These are phyloP conservation scores for Cochlearia excelsa DNA, from an alignment of 345 rosid species.

Conservation along the genomic window DNA sequence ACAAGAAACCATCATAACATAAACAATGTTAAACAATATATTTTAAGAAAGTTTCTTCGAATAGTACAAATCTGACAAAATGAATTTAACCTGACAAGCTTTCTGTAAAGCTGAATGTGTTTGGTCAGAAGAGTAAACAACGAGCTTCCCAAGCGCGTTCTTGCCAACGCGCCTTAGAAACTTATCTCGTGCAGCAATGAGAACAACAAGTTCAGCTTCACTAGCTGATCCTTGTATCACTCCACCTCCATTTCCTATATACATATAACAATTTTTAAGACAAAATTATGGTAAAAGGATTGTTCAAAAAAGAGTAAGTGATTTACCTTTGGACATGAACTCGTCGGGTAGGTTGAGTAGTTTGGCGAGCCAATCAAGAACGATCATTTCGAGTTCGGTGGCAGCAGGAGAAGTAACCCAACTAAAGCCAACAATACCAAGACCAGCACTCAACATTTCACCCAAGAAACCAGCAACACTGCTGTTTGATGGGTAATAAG, in stretches of 20 bases:
- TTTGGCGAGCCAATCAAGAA: slow-evolving; percentile 87
- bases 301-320: neutral
- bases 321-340: slow-evolving; percentile 64
- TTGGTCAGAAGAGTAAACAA: slow-evolving; percentile 82
- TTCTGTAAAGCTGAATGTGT: slow-evolving; percentile 80
- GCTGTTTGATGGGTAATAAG: slow-evolving; percentile 82
- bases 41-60: too few species aligned
- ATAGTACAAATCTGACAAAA: neutral
- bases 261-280: too few species aligned
- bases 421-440: slow-evolving; percentile 80
- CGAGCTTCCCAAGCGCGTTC: slow-evolving; percentile 64
- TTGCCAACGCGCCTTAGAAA: slow-evolving; percentile 53
- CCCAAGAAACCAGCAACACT: slow-evolving; percentile 91
- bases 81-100: slow-evolving; percentile 70
- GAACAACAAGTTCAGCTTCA: slow-evolving; percentile 82
- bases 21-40: too few species aligned
- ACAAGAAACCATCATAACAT: slow-evolving; percentile 5
- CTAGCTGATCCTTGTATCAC: slow-evolving; percentile 93
- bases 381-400: slow-evolving; percentile 86
- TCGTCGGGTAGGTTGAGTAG: slow-evolving; percentile 69
- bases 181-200: slow-evolving; percentile 76
- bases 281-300: neutral
- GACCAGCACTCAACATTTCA: slow-evolving; percentile 93
- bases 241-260: slow-evolving; percentile 85
- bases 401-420: slow-evolving; percentile 96